Base-by-base conservation (phyloP, 2,329 filamentous ascomycete species). In the Neurospora sp. region DNA sequence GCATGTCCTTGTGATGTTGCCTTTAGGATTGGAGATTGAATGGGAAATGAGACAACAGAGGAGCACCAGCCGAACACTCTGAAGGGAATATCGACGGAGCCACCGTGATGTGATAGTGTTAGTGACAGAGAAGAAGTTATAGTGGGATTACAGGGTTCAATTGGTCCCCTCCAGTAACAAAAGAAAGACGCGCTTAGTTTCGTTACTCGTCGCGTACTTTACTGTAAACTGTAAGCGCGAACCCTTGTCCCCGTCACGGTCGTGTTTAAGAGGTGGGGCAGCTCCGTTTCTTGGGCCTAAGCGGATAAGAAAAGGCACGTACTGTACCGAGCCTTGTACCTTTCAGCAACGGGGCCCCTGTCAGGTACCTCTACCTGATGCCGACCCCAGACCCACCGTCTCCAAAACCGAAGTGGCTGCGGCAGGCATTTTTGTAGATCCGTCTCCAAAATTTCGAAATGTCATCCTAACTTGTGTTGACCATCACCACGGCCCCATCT, bases 91-190 rank as follows among this genome's bases (percentile, higher is more conserved):
- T 58, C 46, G 23, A 58, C 46, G 23, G 46, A 19, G 23, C 3
- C 23, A 33, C 46, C 46, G 46, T 17, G 13, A 33, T 33, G 46
- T 58, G 19, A 7, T 33, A 58, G 46, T 33, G 46, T 17, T 17
- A 15, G 36, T 67, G 38, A 38, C 13, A 15, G 39, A 23, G 40
- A 38, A 38, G 19, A 66, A 66, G 38, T 69, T 72, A 72, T 52
- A 70, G 71, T 72, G 69, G 71, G 71, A 33, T 58, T 58, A 33
- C 68, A 43, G 68, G 66, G 62, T 67, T 69, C 46, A 68, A 71
- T 72, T 69, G 67, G 46, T 33, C 13, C 23, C 6, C 23, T 58
- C 23, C 46, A 58, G 13, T 33, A 58, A 58, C 46, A 58, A 33
- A 58, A 58, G 46, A 58, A 58, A 58, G 46, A 33, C 46, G 46